phyloP scores from a whole-genome alignment of 768 basidiomycete genomes.

The Agrocybe pediades region DNA sequence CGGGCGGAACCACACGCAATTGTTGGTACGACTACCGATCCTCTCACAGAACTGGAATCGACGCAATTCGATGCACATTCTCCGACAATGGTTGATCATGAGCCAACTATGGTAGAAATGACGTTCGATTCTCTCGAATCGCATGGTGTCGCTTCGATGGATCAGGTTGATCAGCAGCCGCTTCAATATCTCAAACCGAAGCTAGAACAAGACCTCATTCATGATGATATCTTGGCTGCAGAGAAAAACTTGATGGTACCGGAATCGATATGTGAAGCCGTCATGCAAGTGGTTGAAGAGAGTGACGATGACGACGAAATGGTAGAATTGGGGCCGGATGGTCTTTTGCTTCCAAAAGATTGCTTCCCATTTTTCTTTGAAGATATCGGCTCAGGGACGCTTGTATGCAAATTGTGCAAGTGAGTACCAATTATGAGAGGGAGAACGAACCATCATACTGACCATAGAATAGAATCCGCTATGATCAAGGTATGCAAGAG shows the following conservation, averaged over 20 bases:
- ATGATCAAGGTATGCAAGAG: slow-evolving; percentile 24
- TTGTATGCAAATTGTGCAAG: slow-evolving; percentile 55
- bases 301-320: slow-evolving; percentile 37
- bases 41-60: too few relatives aligned
- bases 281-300: slow-evolving; percentile 19
- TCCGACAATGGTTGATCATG: too few relatives aligned
- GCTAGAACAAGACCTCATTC: not conserved
- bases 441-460: too few relatives aligned
- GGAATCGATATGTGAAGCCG: too few relatives aligned
- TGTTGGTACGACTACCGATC: not conserved
- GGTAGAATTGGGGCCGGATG: slow-evolving; percentile 42
- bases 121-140: too few relatives aligned
- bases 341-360: slow-evolving; percentile 38
- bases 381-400: slow-evolving; percentile 27
- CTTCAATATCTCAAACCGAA: not conserved
- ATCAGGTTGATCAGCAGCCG: too few relatives aligned
- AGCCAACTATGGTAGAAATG: too few relatives aligned
- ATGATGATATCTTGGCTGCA: too few relatives aligned
- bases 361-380: slow-evolving; percentile 47
- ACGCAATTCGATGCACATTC: too few relatives aligned
- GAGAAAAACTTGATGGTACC: too few relatives aligned
- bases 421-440: slow-evolving; percentile 36
- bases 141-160: too few relatives aligned
- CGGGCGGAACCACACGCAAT: not conserved
- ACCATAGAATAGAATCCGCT: slow-evolving; percentile 33